phyloP scores from a whole-genome alignment of 2,329 filamentous ascomycete genomes.

The Penicillium sp. region DNA sequence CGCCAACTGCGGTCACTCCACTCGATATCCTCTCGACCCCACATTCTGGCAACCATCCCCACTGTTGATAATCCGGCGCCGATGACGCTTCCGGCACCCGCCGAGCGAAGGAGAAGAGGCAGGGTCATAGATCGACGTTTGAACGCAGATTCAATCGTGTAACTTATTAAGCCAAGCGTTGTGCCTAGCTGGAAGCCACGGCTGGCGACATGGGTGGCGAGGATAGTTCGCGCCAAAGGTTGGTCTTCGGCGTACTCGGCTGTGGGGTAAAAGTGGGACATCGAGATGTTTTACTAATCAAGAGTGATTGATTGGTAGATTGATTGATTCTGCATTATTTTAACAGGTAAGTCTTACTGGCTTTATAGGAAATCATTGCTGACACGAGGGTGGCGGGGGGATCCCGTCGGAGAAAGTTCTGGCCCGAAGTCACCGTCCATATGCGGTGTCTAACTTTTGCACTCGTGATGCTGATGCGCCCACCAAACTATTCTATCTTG shows the following conservation, averaged over 20 bases:
- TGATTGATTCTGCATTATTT: not conserved
- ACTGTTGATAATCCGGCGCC: slow-evolving; percentile 48
- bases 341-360: not conserved
- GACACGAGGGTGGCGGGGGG: not conserved
- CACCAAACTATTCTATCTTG: not conserved
- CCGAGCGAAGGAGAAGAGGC: slow-evolving; percentile 45
- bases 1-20: slow-evolving; percentile 66
- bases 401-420: not conserved
- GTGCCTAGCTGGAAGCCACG: slow-evolving; percentile 57
- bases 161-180: slow-evolving; percentile 45
- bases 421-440: not conserved
- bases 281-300: not conserved
- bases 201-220: slow-evolving; percentile 60
- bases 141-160: slow-evolving; percentile 28
- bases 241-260: slow-evolving; percentile 64
- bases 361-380: not conserved
- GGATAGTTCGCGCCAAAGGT: slow-evolving; percentile 54
- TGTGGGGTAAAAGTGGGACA: slow-evolving; percentile 48
- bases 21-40: slow-evolving; percentile 58
- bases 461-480: not conserved
- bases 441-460: not conserved
- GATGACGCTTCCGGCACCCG: slow-evolving; percentile 48
- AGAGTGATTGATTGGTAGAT: not conserved
- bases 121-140: slow-evolving; percentile 24
- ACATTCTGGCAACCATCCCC: slow-evolving; percentile 54